Evolutionary conservation across 345 rosid species (phyloP).

Genomic region (Boechera retrofracta): DNA sequence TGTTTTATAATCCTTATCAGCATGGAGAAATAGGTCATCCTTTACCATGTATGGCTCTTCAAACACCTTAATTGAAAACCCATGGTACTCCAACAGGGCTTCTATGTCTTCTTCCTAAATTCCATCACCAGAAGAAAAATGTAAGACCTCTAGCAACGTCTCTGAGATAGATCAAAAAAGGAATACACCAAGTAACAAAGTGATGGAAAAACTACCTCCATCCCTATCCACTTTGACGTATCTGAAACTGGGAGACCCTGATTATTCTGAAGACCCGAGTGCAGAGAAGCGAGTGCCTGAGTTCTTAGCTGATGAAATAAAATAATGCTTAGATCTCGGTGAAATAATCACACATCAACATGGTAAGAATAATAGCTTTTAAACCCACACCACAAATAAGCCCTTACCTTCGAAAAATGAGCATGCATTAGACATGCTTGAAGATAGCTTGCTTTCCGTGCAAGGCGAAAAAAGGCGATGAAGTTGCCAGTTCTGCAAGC

Average conservation of each 20-base stretch:
- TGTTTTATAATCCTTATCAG: constrained; percentile 78
- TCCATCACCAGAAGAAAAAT: constrained; percentile 41
- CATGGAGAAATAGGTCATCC: constrained; percentile 79
- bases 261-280: constrained; percentile 77
- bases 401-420: constrained; percentile 89
- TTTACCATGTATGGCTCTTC: constrained; percentile 96
- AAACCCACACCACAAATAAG: constrained; percentile 28
- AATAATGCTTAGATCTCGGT: constrained; percentile 28
- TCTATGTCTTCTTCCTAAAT: constrained; percentile 82
- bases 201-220: constrained; percentile 66
- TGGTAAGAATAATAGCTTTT: constrained; percentile 21
- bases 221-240: constrained; percentile 84
- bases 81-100: constrained; percentile 71
- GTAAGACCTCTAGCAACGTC: constrained; percentile 40
- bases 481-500: constrained; percentile 92
- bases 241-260: constrained; percentile 89
- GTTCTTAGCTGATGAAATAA: constrained; percentile 74
- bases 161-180: constrained; percentile 22
- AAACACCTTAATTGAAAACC: constrained; percentile 74
- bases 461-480: constrained; percentile 89
- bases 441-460: constrained; percentile 87
- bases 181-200: constrained; percentile 25
- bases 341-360: constrained; percentile 28
- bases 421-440: constrained; percentile 99
- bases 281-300: constrained; percentile 90